These are phyloP conservation scores for Phycomyces blakesleeanus DNA, from an alignment of 192 early-diverging fungal genomes.

Conservation along the genomic window DNA sequence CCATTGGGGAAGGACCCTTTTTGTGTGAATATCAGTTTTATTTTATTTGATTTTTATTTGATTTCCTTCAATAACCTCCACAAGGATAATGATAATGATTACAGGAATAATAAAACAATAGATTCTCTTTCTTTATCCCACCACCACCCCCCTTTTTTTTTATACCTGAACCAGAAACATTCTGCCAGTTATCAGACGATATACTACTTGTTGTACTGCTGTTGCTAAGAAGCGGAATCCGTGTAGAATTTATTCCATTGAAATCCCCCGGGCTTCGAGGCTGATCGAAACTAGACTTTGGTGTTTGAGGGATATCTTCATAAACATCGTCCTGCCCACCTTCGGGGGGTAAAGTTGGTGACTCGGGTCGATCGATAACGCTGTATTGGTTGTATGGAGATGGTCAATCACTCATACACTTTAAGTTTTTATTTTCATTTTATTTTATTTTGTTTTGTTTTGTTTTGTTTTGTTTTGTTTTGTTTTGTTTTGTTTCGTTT, in stretches of 20 bases:
- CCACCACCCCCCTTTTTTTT: no score
- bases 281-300: constrained; percentile 1
- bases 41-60: no score
- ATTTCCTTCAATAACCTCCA: no score
- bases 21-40: no score
- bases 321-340: neutral
- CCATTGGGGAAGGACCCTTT: no score
- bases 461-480: no score
- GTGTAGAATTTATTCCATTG: neutral
- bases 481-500: neutral
- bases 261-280: neutral
- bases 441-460: no score
- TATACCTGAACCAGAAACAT: constrained; percentile 1
- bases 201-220: neutral
- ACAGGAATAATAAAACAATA: no score
- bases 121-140: no score
- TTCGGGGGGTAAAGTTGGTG: constrained; percentile 21
- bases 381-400: neutral
- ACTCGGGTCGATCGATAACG: constrained; percentile 21
- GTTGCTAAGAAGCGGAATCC: neutral
- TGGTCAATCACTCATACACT: neutral
- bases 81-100: no score
- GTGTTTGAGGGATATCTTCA: neutral
- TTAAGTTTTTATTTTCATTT: neutral
- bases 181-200: constrained; percentile 2